phyloP scores from a whole-genome alignment of 78 protist genomes.

The Dictyostelium brefeldianum region DNA sequence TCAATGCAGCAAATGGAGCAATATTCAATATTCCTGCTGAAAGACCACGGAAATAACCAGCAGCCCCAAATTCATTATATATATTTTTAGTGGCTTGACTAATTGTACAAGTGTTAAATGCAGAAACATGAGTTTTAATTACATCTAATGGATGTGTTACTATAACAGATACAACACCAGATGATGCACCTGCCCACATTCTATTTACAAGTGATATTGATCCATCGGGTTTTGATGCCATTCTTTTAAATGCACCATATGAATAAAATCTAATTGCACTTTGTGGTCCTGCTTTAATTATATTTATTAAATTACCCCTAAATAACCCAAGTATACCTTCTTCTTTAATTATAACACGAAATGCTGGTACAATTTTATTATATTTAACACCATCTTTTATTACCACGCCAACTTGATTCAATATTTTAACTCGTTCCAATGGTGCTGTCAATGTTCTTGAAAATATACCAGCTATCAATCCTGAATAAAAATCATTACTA shows the following conservation, averaged over 20 bases:
- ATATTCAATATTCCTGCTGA: slow-evolving; percentile 56
- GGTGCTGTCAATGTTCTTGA: slow-evolving; percentile 85
- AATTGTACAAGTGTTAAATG: not conserved
- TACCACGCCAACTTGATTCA: slow-evolving; percentile 47
- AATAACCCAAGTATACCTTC: slow-evolving; percentile 58
- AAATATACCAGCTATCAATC: slow-evolving; percentile 73
- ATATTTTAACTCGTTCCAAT: slow-evolving; percentile 56
- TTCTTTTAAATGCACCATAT: slow-evolving; percentile 42
- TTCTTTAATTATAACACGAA: slow-evolving; percentile 33
- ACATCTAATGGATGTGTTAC: slow-evolving; percentile 61
- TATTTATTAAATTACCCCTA: slow-evolving; percentile 48
- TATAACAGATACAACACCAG: slow-evolving; percentile 63
- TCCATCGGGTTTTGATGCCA: not conserved
- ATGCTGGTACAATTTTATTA: slow-evolving; percentile 21
- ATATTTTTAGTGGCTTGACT: not conserved
- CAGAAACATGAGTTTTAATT: slow-evolving; percentile 28
- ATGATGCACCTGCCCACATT: slow-evolving; percentile 77
- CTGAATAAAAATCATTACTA: slow-evolving; percentile 26
- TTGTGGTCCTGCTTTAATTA: slow-evolving; percentile 72
- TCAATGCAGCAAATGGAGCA: slow-evolving; percentile 71
- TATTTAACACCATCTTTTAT: slow-evolving; percentile 36
- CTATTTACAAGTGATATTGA: not conserved
- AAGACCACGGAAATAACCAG: slow-evolving; percentile 53
- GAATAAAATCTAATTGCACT: slow-evolving; percentile 65
- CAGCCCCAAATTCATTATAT: not conserved